Evolutionary conservation across 805 yeast species (phyloP).

Genomic region (Candida schatavii): DNA sequence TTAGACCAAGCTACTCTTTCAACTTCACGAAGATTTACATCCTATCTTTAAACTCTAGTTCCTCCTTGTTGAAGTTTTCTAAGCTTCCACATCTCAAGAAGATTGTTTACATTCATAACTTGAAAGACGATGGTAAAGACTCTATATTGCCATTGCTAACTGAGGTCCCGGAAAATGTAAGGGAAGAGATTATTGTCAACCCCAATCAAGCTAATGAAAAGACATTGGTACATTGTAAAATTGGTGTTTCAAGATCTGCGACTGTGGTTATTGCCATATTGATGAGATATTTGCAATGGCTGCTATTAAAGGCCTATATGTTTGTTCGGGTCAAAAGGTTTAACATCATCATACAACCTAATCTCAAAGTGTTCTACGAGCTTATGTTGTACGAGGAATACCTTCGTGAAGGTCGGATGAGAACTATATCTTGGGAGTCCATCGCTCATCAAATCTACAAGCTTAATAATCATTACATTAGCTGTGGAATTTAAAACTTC

Average conservation of each 20-base stretch:
- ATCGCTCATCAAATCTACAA: conserved; percentile 28
- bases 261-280: conserved; percentile 37
- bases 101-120: conserved; percentile 28
- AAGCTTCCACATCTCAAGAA: conserved; percentile 12
- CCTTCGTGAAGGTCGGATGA: conserved; percentile 16
- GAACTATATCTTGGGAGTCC: conserved; percentile 25
- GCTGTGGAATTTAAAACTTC: not conserved
- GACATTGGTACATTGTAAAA: conserved; percentile 36
- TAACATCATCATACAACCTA: conserved; percentile 43
- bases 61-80: not conserved
- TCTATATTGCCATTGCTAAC: conserved; percentile 26
- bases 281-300: conserved; percentile 30
- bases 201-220: conserved; percentile 12
- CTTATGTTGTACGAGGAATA: conserved; percentile 27
- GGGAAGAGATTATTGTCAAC: conserved; percentile 22
- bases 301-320: conserved; percentile 34
- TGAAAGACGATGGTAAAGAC: conserved; percentile 40
- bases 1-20: conserved; percentile 18
- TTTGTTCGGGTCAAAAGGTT: conserved; percentile 36
- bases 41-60: conserved; percentile 12
- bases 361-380: conserved; percentile 37
- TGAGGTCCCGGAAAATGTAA: conserved; percentile 28
- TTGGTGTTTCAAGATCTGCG: conserved; percentile 44
- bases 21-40: conserved; percentile 18
- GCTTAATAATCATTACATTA: conserved; percentile 26